Percentiles rank a stretch among this genome's conserved stretches.
Conservation (phyloP, 352 stramenopile species). For the Globisporangium middletonii region DNA sequence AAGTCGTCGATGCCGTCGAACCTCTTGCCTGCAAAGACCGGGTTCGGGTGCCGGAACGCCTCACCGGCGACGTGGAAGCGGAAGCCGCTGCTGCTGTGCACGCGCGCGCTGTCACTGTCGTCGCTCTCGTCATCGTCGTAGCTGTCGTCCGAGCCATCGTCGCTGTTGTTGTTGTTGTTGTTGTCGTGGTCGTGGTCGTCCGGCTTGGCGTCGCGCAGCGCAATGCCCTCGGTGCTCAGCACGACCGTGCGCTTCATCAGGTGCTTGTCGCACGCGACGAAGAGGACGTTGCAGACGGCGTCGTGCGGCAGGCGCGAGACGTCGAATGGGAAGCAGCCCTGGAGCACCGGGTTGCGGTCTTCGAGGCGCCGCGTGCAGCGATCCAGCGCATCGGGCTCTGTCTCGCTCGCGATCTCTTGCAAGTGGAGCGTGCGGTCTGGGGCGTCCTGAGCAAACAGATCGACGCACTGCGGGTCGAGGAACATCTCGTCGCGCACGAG, state of each 20-base stretch:
- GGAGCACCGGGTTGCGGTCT: constrained; percentile 20
- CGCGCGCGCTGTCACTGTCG: constrained; percentile 13
- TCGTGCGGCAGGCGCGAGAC: constrained; percentile 37
- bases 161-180: constrained; percentile 10
- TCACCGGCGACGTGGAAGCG: constrained; percentile 49
- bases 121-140: constrained; percentile 24
- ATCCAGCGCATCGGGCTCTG: neutral
- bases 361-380: constrained; percentile 15
- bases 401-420: constrained; percentile 5
- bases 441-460: neutral
- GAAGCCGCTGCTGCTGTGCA: constrained; percentile 13
- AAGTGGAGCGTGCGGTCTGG: neutral
- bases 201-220: constrained; percentile 19
- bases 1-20: constrained; percentile 48
- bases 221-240: constrained; percentile 45
- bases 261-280: constrained; percentile 50
- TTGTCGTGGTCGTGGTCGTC: constrained; percentile 16
- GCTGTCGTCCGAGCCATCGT: constrained; percentile 14
- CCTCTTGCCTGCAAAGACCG: constrained; percentile 33
- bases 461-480: constrained; percentile 19
- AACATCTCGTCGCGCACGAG: constrained; percentile 38
- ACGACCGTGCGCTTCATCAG: constrained; percentile 55
- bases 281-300: constrained; percentile 48
- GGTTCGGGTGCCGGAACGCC: constrained; percentile 47
- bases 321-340: constrained; percentile 34